These are phyloP conservation scores for Blastobotrys raffinosifermentans DNA, from an alignment of 1,139 yeast genomes.

Conservation along the genomic window DNA sequence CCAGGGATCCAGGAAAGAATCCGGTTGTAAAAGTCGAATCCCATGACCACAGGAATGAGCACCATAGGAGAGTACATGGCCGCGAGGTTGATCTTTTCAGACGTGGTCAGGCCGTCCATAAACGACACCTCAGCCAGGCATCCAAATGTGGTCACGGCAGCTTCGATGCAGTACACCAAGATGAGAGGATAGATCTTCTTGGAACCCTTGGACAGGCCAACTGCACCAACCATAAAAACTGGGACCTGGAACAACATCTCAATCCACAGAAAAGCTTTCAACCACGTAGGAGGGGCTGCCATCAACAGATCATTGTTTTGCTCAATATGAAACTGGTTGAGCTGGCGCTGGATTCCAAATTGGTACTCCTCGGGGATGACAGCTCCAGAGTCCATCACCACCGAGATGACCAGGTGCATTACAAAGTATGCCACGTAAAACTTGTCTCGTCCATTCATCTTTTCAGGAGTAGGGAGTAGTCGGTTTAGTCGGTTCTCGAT, in stretches of 20 bases:
- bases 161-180: constrained; percentile 71
- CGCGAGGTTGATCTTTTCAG: constrained; percentile 41
- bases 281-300: constrained; percentile 57
- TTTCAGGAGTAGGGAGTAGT: too few relatives aligned
- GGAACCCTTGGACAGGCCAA: constrained; percentile 23
- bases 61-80: constrained; percentile 63
- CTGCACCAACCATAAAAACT: constrained; percentile 49
- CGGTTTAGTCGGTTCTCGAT: not conserved
- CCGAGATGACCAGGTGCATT: constrained; percentile 68
- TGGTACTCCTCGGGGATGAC: constrained; percentile 54
- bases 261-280: constrained; percentile 59
- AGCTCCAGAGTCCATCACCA: constrained; percentile 67
- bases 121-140: constrained; percentile 40
- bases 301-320: constrained; percentile 68
- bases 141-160: constrained; percentile 63
- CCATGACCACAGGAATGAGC: constrained; percentile 53
- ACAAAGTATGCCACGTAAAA: constrained; percentile 48
- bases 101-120: constrained; percentile 29
- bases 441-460: too few relatives aligned
- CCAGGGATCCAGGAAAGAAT: not conserved
- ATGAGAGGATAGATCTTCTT: constrained; percentile 44
- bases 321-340: constrained; percentile 54
- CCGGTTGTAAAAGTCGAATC: constrained; percentile 36
- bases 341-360: constrained; percentile 41
- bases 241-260: constrained; percentile 78